Conservation (phyloP, 2,329 filamentous ascomycete genomes). For the Xylariales sp. region DNA sequence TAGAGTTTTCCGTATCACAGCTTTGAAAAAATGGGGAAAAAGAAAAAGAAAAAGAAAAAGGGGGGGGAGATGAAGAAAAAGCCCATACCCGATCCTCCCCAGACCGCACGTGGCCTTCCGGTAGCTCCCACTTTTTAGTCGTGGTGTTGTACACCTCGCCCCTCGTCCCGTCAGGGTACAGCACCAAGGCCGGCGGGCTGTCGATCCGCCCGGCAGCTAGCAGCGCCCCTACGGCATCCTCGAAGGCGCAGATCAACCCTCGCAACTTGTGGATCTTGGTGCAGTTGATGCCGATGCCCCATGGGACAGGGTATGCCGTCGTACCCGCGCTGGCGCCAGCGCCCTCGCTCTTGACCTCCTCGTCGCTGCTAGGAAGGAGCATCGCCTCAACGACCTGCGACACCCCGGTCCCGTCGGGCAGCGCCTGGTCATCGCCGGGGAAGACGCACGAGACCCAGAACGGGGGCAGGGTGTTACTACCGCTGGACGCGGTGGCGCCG, state of each 20-base stretch:
- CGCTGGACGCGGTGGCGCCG: conserved; percentile 17
- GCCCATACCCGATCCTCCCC: not conserved
- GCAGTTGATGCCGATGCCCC: conserved; percentile 66
- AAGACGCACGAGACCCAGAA: conserved; percentile 64
- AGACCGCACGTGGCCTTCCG: conserved; percentile 17
- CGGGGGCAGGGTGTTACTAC: too few relatives aligned
- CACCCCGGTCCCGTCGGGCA: conserved; percentile 53
- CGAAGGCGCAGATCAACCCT: conserved; percentile 48
- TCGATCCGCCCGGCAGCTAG: conserved; percentile 23
- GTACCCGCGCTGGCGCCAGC: too few relatives aligned
- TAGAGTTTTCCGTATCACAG: too few relatives aligned
- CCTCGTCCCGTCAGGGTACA: conserved; percentile 67
- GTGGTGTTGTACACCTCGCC: conserved; percentile 63
- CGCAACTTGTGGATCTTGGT: conserved; percentile 62
- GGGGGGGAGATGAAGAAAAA: too few relatives aligned
- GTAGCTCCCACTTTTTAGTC: conserved; percentile 55
- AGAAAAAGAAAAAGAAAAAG: not conserved
- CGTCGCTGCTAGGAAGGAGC: conserved; percentile 13
- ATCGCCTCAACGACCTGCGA: conserved; percentile 32
- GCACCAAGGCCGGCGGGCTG: conserved; percentile 49
- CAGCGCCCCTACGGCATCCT: conserved; percentile 39
- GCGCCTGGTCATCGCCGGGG: conserved; percentile 43
- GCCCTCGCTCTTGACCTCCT: too few relatives aligned
- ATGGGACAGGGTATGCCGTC: conserved; percentile 33
- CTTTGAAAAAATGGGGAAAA: too few relatives aligned